Percentiles rank a stretch among this genome's conserved stretches.
Evolutionary conservation across 2,329 filamentous ascomycete genomes (phyloP).

Genomic region (Curvularia sp.): DNA sequence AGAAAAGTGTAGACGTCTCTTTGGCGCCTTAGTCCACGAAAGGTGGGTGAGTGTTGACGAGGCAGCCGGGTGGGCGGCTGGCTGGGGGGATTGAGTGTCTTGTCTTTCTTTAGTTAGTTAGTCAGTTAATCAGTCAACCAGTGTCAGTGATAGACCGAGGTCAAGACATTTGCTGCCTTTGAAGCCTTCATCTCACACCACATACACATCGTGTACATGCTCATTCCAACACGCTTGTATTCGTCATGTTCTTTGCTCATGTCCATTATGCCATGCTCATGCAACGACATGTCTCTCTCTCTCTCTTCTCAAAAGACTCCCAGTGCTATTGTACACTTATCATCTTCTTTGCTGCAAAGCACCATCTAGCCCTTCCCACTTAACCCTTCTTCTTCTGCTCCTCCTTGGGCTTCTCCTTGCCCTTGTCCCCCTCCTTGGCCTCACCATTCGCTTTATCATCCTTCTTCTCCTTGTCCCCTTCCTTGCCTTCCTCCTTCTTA

Average conservation of each 20-base stretch:
- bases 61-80: conserved; percentile 71
- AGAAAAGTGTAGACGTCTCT: conserved; percentile 66
- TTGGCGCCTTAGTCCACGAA: conserved; percentile 65
- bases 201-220: no score
- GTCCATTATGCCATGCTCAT: conserved; percentile 2
- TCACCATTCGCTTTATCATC: conserved; percentile 61
- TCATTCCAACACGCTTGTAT: no score
- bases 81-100: conserved; percentile 49
- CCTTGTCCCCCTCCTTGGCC: conserved; percentile 60
- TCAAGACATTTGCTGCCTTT: background rate
- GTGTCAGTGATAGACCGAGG: no score
- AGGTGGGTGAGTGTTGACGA: conserved; percentile 67
- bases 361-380: no score
- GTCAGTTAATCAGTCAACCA: background rate
- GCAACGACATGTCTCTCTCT: background rate
- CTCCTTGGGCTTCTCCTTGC: conserved; percentile 64
- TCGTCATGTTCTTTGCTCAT: conserved; percentile 17
- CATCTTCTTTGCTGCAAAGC: conserved; percentile 22
- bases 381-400: conserved; percentile 67
- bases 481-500: conserved; percentile 65
- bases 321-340: conserved; percentile 35
- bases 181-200: background rate
- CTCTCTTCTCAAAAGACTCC: background rate
- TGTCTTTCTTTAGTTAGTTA: background rate
- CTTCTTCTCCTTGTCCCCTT: conserved; percentile 71